Evolutionary conservation across 192 early-diverging fungal genomes (phyloP).

Genomic region (Pecoramyces ruminantium): DNA sequence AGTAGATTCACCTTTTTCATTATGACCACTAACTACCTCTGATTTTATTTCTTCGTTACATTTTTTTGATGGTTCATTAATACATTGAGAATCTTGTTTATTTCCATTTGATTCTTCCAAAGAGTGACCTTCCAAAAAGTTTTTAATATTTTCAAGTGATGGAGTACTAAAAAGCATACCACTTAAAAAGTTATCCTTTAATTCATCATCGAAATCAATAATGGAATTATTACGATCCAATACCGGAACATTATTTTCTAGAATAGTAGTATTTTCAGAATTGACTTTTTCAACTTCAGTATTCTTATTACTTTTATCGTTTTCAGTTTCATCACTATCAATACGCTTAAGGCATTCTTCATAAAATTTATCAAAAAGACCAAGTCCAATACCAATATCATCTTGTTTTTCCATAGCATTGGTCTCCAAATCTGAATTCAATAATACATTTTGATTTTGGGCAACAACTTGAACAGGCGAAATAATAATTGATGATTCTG

Average conservation of each 20-base stretch:
- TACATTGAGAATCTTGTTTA: too few species aligned
- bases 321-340: neutral
- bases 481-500: too few species aligned
- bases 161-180: neutral
- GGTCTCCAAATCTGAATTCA: too few species aligned
- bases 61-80: too few species aligned
- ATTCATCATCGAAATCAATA: neutral
- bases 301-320: neutral
- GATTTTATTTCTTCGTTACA: too few species aligned
- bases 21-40: too few species aligned
- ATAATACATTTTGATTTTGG: too few species aligned
- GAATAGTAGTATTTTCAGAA: too few species aligned
- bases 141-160: neutral
- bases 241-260: neutral
- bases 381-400: neutral
- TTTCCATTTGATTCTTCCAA: neutral
- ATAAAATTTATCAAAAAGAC: neutral
- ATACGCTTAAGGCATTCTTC: neutral
- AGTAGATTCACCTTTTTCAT: too few species aligned
- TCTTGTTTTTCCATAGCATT: neutral
- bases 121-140: neutral
- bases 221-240: neutral
- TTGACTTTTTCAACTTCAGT: neutral
- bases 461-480: too few species aligned
- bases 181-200: neutral